Conservation (phyloP, 129 eudicot genomes). For the Flaveria sonorensis region DNA sequence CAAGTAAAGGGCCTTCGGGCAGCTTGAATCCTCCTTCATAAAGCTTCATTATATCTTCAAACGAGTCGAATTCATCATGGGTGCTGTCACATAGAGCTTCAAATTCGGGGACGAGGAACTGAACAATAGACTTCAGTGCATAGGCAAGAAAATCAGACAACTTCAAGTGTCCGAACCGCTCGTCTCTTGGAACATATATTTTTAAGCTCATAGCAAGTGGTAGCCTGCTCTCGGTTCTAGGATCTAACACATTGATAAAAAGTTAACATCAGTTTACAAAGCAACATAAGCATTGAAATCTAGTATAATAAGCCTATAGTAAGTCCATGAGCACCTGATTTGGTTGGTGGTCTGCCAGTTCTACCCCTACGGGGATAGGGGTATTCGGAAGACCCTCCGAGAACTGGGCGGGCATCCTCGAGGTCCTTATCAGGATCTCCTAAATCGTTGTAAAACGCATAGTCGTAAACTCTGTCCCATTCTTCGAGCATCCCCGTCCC, state of each 20-base stretch:
- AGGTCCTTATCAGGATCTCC: constrained; percentile 55
- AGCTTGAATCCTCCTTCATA: constrained; percentile 62
- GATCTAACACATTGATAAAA: constrained; percentile 45
- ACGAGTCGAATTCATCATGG: constrained; percentile 51
- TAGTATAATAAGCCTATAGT: neutral
- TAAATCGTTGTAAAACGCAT: constrained; percentile 65
- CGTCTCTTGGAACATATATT: constrained; percentile 83
- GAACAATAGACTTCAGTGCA: constrained; percentile 50
- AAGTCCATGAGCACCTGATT: constrained; percentile 38
- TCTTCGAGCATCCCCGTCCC: constrained; percentile 58
- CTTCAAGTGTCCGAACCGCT: constrained; percentile 60
- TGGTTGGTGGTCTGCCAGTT: constrained; percentile 66
- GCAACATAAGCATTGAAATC: neutral
- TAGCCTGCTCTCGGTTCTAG: constrained; percentile 56
- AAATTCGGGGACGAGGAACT: constrained; percentile 52
- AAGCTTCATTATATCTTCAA: constrained; percentile 52
- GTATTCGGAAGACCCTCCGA: constrained; percentile 64
- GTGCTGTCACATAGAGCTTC: constrained; percentile 48
- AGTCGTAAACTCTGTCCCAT: constrained; percentile 84
- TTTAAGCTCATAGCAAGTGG: constrained; percentile 45
- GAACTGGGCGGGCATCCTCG: constrained; percentile 47
- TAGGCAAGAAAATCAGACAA: constrained; percentile 59
- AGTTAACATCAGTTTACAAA: neutral
- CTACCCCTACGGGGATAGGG: constrained; percentile 85
- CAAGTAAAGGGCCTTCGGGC: constrained; percentile 40